Evolutionary conservation across 1,139 yeast genomes (phyloP).

Genomic region (Yamadazyma conglobata): DNA sequence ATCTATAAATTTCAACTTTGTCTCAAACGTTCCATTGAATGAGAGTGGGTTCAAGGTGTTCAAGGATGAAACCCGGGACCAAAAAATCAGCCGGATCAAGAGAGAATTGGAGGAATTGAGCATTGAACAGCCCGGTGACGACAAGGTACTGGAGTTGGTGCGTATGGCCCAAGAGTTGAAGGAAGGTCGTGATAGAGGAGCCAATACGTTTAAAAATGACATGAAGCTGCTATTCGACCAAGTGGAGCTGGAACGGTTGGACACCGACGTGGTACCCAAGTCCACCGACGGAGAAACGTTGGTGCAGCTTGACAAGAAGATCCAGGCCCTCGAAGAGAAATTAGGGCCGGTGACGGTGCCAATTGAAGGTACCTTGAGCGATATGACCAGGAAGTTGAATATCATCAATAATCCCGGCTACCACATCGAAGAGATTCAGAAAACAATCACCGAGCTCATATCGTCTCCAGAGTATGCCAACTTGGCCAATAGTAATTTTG

Average conservation of each 20-base stretch:
- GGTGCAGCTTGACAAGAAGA: constrained; percentile 18
- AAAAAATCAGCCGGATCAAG: constrained; percentile 42
- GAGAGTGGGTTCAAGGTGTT: constrained; percentile 25
- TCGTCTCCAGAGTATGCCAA: constrained; percentile 7
- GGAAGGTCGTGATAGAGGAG: neutral
- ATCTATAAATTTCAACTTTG: constrained; percentile 39
- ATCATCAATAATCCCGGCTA: constrained; percentile 37
- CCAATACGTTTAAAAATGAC: constrained; percentile 1
- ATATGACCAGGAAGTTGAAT: constrained; percentile 34
- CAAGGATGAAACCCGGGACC: constrained; percentile 37
- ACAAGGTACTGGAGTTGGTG: constrained; percentile 9
- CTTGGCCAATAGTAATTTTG: neutral
- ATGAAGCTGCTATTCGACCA: constrained; percentile 3
- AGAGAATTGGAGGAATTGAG: constrained; percentile 42
- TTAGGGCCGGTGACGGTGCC: constrained; percentile 15
- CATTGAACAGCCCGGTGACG: constrained; percentile 4
- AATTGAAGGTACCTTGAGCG: constrained; percentile 26
- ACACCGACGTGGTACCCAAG: constrained; percentile 2
- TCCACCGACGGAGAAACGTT: neutral
- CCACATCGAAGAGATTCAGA: constrained; percentile 18
- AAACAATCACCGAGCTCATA: constrained; percentile 15
- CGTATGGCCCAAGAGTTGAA: constrained; percentile 5
- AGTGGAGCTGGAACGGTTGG: neutral
- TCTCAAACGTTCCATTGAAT: constrained; percentile 18
- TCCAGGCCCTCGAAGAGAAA: constrained; percentile 19